Conservation (phyloP, 1,139 yeast species). For the Debaryomycetaceae sp. region DNA sequence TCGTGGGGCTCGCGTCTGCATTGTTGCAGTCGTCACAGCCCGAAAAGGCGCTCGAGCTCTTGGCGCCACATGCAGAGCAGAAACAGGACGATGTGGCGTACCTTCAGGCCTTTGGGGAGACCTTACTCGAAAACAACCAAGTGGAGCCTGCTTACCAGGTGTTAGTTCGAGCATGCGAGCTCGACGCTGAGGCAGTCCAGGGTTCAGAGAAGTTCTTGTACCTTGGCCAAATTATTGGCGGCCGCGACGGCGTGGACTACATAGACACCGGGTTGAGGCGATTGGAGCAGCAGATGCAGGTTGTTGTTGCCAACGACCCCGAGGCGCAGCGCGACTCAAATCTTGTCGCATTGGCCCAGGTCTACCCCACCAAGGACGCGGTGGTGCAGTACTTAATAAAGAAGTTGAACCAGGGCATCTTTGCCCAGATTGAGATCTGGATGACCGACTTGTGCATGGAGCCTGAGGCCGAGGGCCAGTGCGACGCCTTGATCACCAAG, state of each 20-base stretch:
- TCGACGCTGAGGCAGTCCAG: conserved; percentile 60
- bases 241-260: conserved; percentile 64
- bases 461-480: conserved; percentile 75
- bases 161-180: conserved; percentile 56
- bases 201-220: conserved; percentile 84
- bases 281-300: conserved; percentile 38
- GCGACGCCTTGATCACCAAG: conserved; percentile 66
- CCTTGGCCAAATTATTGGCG: conserved; percentile 89
- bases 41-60: conserved; percentile 35
- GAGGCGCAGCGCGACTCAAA: conserved; percentile 16
- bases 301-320: conserved; percentile 12
- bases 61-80: conserved; percentile 25
- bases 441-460: conserved; percentile 99
- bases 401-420: conserved; percentile 68
- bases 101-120: conserved; percentile 59
- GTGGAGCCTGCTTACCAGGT: conserved; percentile 73
- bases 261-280: conserved; percentile 60
- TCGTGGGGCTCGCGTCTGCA: conserved; percentile 14
- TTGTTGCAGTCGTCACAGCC: conserved; percentile 37
- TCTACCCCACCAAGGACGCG: conserved; percentile 25
- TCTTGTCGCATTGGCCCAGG: conserved; percentile 19
- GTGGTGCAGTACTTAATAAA: conserved; percentile 39
- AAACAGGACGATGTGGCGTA: conserved; percentile 28
- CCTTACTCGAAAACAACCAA: conserved; percentile 71
- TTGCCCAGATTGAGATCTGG: conserved; percentile 93